These are phyloP conservation scores for Phaeosphaeria sp. DNA, from an alignment of 2,329 filamentous ascomycete species.

Conservation along the genomic window DNA sequence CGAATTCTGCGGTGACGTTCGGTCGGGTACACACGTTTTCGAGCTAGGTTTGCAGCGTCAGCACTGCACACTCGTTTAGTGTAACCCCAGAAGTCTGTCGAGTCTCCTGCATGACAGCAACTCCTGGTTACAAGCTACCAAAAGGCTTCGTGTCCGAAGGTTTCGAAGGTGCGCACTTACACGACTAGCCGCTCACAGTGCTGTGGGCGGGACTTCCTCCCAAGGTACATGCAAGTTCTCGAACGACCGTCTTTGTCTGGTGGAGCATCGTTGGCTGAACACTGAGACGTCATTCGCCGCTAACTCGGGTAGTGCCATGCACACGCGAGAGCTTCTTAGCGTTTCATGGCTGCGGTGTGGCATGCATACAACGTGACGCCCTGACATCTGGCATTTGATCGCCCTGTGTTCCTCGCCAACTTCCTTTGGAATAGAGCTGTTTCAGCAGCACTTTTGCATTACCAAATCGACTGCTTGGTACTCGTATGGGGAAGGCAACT, in stretches of 20 bases:
- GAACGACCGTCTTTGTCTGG: constrained; percentile 13
- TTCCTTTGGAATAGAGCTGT: constrained; percentile 7
- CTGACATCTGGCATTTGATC: constrained; percentile 28
- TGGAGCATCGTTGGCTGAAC: neutral
- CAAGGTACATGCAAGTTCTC: constrained; percentile 22
- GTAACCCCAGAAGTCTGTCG: constrained; percentile 12
- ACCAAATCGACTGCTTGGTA: constrained; percentile 12
- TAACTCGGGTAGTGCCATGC: constrained; percentile 17
- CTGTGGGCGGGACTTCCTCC: constrained; percentile 13
- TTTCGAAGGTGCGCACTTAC: neutral
- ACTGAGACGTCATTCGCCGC: constrained; percentile 20
- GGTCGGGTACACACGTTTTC: constrained; percentile 16
- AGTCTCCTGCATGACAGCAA: constrained; percentile 19
- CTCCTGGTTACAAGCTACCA: constrained; percentile 5
- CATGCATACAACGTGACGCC: constrained; percentile 23
- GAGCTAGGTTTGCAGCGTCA: constrained; percentile 15
- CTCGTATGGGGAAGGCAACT: constrained; percentile 4
- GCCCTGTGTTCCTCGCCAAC: constrained; percentile 10
- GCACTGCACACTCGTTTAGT: constrained; percentile 11
- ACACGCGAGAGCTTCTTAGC: constrained; percentile 26
- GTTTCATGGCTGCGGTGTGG: constrained; percentile 35
- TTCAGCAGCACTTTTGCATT: constrained; percentile 26
- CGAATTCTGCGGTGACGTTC: constrained; percentile 15
- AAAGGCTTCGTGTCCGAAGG: neutral
- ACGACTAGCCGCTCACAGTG: constrained; percentile 3